Base-by-base conservation (phyloP, 371 early-diverging fungal species). In the Mortierella sp. region DNA sequence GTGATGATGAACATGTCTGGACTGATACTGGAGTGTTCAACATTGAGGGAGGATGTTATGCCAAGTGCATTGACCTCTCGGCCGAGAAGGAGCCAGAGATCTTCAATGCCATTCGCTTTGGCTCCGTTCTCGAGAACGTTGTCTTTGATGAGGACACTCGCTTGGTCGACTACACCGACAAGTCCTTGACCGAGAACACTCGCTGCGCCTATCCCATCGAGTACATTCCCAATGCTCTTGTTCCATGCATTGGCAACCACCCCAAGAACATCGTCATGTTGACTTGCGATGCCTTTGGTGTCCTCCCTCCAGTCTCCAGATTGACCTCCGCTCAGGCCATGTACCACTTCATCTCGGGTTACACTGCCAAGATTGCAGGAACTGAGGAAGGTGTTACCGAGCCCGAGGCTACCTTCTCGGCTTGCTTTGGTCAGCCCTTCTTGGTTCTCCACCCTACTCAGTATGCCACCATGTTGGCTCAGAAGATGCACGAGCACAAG, bases 1-100 rank as follows among this genome's bases (percentile, higher is more conserved):
- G 98, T 81, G 98, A 98, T 83, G 98, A 98, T 80, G 98, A 98
- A 84, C 98, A 98, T 84, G 96, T 96, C 86, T 98, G 98, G 97
- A 90, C 91, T 37, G 94, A 96, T 71, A 83, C 91, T 58, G 97
- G 97, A 71, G 85, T 96, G 60, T 98, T 98, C 91, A 98, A 94
- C 82, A 96, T 98, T 74, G 98, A 98, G 87, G 98, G 98, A 65
- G 98, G 98, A 34, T 98, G 34, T 85, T 98, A 98, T 80, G 98
- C 98, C 79, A 98, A 98, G 87, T 90, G 92, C 82, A 94, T 98
- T 67, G 95, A 94, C 67, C 84, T 98, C 47, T 94, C 94, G 9
- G 90, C 89, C 57, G 96, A 95, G 79, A 97, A 96, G 90, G 98
- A 98, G 80, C 98, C 98, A 64, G 98, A 97, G 84, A 98, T 96